Percentiles rank a stretch among this genome's conserved stretches.
Evolutionary conservation across 176 grass and related monocot species (phyloP).

Genomic region (Zoysia japonica): DNA sequence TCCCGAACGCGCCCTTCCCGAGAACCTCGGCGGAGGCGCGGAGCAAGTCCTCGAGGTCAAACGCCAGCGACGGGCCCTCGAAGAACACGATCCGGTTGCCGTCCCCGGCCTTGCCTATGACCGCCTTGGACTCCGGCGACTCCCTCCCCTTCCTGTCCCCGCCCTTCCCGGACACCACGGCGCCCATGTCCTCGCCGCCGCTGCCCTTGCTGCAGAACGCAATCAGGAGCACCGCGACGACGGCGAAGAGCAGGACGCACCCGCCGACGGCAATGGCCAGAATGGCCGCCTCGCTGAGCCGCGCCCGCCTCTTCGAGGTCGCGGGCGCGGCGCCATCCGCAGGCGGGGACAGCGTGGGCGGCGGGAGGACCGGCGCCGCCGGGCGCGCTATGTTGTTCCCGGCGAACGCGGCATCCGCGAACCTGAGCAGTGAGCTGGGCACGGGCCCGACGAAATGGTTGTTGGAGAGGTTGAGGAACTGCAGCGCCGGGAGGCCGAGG

Average conservation of each 20-base stretch:
- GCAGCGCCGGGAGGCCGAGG: slow-evolving; percentile 60
- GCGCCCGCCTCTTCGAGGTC: neutral
- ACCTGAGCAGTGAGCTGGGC: slow-evolving; percentile 48
- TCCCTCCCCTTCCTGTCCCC: slow-evolving; percentile 48
- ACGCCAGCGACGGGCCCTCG: slow-evolving; percentile 75
- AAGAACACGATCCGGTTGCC: slow-evolving; percentile 88
- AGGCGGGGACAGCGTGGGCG: neutral
- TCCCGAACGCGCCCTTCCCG: slow-evolving; percentile 89
- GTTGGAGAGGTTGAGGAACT: slow-evolving; percentile 76
- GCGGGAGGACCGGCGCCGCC: neutral
- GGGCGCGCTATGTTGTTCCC: slow-evolving; percentile 51
- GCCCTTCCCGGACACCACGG: slow-evolving; percentile 21
- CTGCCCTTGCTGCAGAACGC: slow-evolving; percentile 54
- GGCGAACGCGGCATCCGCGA: slow-evolving; percentile 49
- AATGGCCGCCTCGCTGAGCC: slow-evolving; percentile 59
- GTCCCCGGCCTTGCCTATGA: slow-evolving; percentile 56
- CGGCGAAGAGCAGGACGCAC: slow-evolving; percentile 37
- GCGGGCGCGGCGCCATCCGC: neutral
- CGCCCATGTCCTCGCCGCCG: neutral
- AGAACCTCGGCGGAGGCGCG: slow-evolving; percentile 93
- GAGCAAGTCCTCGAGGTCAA: slow-evolving; percentile 92
- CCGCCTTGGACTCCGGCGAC: slow-evolving; percentile 78
- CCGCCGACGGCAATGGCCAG: slow-evolving; percentile 78
- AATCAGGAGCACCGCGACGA: slow-evolving; percentile 53
- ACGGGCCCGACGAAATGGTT: slow-evolving; percentile 69